These are phyloP conservation scores for Teunomyces aglyptinius DNA, from an alignment of 805 yeast species.

Conservation along the genomic window DNA sequence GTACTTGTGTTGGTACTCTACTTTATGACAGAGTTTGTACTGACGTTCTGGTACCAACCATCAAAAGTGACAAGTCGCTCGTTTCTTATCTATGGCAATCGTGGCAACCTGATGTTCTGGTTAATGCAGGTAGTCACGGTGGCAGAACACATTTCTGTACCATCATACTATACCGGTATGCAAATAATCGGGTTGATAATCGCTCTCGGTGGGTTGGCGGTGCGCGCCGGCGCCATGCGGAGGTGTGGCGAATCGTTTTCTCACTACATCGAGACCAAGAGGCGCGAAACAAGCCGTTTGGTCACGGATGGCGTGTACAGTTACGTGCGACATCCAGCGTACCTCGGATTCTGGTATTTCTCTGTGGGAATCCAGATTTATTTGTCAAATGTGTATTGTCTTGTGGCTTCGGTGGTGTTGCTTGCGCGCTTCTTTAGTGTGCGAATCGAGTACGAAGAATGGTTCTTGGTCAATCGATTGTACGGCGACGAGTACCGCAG, in stretches of 20 bases:
- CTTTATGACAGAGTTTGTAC: slow-evolving; percentile 28
- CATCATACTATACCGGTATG: no score
- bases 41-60: slow-evolving; percentile 25
- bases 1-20: slow-evolving; percentile 18
- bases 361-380: slow-evolving; percentile 31
- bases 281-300: slow-evolving; percentile 12
- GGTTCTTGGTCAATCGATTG: slow-evolving; percentile 21
- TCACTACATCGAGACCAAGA: slow-evolving; percentile 27
- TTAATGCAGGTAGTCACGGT: slow-evolving; percentile 24
- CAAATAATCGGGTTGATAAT: slow-evolving; percentile 15
- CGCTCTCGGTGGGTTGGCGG: slow-evolving; percentile 21
- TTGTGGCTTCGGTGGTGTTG: slow-evolving; percentile 15
- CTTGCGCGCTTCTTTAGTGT: slow-evolving; percentile 25
- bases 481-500: slow-evolving; percentile 28
- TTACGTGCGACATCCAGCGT: slow-evolving; percentile 37
- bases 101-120: slow-evolving; percentile 31
- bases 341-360: slow-evolving; percentile 35
- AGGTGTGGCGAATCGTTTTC: slow-evolving; percentile 36
- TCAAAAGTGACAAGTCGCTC: slow-evolving; percentile 21
- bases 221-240: slow-evolving; percentile 29
- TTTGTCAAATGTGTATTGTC: slow-evolving; percentile 21
- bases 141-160: slow-evolving; percentile 19
- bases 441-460: slow-evolving; percentile 37
- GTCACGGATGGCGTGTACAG: slow-evolving; percentile 34
- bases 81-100: slow-evolving; percentile 36